Evolutionary conservation across 2,329 filamentous ascomycete species (phyloP).

Genomic region (Aureobasidium pullulans): DNA sequence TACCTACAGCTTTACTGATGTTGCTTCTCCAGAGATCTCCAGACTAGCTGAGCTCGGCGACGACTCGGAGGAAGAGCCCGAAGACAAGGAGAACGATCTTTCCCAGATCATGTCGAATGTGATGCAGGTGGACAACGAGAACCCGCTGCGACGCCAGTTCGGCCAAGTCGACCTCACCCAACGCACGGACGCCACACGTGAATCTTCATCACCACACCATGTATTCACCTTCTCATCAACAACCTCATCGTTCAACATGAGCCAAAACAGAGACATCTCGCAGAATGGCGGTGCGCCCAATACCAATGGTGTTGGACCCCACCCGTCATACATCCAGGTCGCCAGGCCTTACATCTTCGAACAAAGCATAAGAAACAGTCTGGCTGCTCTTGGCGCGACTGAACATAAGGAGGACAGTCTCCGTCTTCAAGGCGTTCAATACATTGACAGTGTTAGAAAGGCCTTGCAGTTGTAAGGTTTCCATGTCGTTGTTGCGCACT

Average conservation of each 20-base stretch:
- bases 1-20: background rate
- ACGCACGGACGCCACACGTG: conserved; percentile 2
- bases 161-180: background rate
- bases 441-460: conserved; percentile 79
- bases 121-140: background rate
- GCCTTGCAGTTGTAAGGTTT: conserved; percentile 65
- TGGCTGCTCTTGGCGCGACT: conserved; percentile 62
- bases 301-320: conserved; percentile 35
- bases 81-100: background rate
- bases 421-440: conserved; percentile 76
- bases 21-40: background rate
- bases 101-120: background rate
- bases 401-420: conserved; percentile 68
- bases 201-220: background rate
- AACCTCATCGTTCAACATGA: background rate
- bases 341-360: conserved; percentile 75
- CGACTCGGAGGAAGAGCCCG: background rate
- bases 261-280: background rate
- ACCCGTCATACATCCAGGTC: conserved; percentile 57
- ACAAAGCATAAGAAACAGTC: conserved; percentile 65
- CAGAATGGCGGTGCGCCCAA: background rate
- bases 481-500: too few relatives aligned
- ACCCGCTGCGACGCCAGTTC: background rate
- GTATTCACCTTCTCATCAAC: background rate
- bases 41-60: background rate